Evolutionary conservation across 2,329 filamentous ascomycete genomes (phyloP).

Genomic region (Cercospora citrullina): DNA sequence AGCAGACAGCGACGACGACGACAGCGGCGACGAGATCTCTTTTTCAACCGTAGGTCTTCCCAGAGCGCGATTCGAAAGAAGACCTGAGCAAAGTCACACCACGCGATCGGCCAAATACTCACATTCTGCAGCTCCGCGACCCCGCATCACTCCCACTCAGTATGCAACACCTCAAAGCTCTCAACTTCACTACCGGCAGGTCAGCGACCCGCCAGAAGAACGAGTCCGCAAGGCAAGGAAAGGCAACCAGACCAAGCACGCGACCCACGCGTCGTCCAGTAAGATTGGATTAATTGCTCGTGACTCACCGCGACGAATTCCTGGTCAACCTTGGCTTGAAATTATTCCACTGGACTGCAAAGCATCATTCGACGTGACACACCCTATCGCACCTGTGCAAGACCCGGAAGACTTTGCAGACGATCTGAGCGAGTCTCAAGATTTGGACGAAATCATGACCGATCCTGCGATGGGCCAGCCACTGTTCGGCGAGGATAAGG

Average conservation of each 20-base stretch:
- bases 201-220: slow-evolving; percentile 1
- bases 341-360: slow-evolving; percentile 15
- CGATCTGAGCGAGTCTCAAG: slow-evolving; percentile 5
- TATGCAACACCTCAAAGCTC: slow-evolving; percentile 41
- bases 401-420: not conserved
- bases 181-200: slow-evolving; percentile 35
- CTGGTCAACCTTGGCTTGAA: slow-evolving; percentile 25
- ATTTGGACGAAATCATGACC: not conserved
- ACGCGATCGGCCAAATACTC: slow-evolving; percentile 22
- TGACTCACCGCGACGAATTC: slow-evolving; percentile 21
- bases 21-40: slow-evolving; percentile 26
- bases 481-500: slow-evolving; percentile 33
- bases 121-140: slow-evolving; percentile 26
- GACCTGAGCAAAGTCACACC: slow-evolving; percentile 15
- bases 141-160: slow-evolving; percentile 29
- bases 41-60: slow-evolving; percentile 27
- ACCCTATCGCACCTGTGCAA: not conserved
- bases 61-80: slow-evolving; percentile 17
- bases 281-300: slow-evolving; percentile 19
- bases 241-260: slow-evolving; percentile 22
- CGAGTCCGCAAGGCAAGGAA: slow-evolving; percentile 10
- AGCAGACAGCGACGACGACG: slow-evolving; percentile 26
- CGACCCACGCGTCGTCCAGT: slow-evolving; percentile 19
- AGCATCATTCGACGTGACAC: not conserved
- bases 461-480: slow-evolving; percentile 10